phyloP scores from a whole-genome alignment of 352 stramenopile species.

The Peronospora tabacina region DNA sequence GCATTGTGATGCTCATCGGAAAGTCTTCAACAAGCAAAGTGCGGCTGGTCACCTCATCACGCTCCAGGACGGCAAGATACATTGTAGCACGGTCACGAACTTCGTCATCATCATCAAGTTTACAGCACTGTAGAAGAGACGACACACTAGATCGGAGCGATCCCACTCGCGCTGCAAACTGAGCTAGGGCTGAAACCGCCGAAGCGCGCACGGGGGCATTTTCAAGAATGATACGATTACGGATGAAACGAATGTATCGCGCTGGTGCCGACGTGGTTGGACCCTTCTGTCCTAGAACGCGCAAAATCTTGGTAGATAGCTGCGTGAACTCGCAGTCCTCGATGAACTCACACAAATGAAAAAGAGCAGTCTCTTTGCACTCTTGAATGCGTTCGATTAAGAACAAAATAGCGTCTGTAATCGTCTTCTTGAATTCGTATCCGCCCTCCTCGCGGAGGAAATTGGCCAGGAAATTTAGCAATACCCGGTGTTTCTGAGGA shows the following conservation, averaged over 20 bases:
- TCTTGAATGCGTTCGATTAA: conserved; percentile 95
- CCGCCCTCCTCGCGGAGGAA: conserved; percentile 95
- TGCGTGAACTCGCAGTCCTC: conserved; percentile 94
- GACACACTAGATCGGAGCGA: conserved; percentile 91
- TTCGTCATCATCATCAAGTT: conserved; percentile 98
- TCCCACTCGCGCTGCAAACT: conserved; percentile 93
- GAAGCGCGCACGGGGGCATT: conserved; percentile 95
- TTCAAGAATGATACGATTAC: conserved; percentile 99
- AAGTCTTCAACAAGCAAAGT: conserved; percentile 69
- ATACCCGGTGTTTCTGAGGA: conserved; percentile 94
- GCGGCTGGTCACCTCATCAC: conserved; percentile 44
- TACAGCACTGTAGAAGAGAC: conserved; percentile 91
- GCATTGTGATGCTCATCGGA: conserved; percentile 54
- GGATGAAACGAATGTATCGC: conserved; percentile 99
- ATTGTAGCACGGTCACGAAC: conserved; percentile 89
- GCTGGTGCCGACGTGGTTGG: conserved; percentile 90
- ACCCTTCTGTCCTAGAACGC: conserved; percentile 92
- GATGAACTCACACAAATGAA: conserved; percentile 99
- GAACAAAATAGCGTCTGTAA: conserved; percentile 96
- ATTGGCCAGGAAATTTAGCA: conserved; percentile 97
- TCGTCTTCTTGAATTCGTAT: conserved; percentile 99
- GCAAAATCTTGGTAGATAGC: conserved; percentile 90
- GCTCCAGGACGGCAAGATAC: conserved; percentile 74
- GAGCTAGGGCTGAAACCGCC: conserved; percentile 91
- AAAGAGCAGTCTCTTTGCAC: conserved; percentile 93